These are phyloP conservation scores for Vitis rupestris DNA, from an alignment of 164 flowering plant species.

Conservation along the genomic window DNA sequence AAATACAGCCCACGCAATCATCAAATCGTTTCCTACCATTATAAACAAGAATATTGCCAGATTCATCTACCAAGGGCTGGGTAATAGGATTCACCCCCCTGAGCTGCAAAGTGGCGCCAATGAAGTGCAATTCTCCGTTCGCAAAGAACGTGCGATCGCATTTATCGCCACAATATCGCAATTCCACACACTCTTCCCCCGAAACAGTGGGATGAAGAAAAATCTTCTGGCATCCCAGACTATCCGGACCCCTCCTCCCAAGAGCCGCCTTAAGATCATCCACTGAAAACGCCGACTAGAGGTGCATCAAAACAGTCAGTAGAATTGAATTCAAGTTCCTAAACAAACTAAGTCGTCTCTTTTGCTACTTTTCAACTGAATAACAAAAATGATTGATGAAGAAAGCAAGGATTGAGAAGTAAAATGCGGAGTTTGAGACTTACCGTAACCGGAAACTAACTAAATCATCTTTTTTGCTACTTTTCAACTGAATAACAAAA, in stretches of 20 bases:
- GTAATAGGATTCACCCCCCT: slow-evolving; percentile 59
- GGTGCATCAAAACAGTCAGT: slow-evolving; percentile 8
- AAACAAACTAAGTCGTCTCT: neutral
- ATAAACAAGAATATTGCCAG: slow-evolving; percentile 72
- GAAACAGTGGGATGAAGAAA: slow-evolving; percentile 21
- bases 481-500: neutral
- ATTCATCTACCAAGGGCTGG: slow-evolving; percentile 76
- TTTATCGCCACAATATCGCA: slow-evolving; percentile 9
- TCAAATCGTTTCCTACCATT: slow-evolving; percentile 48
- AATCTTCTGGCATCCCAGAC: slow-evolving; percentile 59
- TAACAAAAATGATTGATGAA: neutral
- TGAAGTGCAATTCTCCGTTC: slow-evolving; percentile 51
- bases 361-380: neutral
- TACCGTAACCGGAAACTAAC: neutral
- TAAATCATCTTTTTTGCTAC: neutral
- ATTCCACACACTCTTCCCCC: slow-evolving; percentile 3
- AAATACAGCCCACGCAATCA: neutral
- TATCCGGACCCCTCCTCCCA: slow-evolving; percentile 86
- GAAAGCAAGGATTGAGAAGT: too few relatives aligned
- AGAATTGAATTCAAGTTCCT: neutral
- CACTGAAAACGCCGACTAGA: slow-evolving; percentile 35
- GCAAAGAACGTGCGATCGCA: neutral
- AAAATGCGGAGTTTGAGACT: too few relatives aligned
- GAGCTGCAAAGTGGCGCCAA: slow-evolving; percentile 88
- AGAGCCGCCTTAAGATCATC: slow-evolving; percentile 63